Percentiles rank a stretch among this genome's conserved stretches.
Evolutionary conservation across 2,329 filamentous ascomycete genomes (phyloP).

Genomic region (Clonostachys byssicola): DNA sequence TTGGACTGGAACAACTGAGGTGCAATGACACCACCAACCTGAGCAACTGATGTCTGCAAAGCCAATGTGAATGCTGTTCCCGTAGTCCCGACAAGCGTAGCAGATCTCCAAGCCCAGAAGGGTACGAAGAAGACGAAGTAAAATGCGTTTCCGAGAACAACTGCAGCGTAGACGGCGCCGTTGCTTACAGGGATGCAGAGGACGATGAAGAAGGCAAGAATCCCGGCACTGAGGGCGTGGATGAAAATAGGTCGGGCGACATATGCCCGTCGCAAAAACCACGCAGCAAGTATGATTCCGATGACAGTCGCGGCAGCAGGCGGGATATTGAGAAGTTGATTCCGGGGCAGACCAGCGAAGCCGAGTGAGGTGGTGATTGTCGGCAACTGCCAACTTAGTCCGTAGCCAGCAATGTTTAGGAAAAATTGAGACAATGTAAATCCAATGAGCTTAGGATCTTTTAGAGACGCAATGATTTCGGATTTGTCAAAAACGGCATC

Average conservation of each 20-base stretch:
- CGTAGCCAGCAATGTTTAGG: conserved; percentile 34
- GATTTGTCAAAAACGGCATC: conserved; percentile 25
- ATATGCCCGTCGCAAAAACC: conserved; percentile 15
- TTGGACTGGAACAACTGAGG: conserved; percentile 36
- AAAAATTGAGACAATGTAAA: conserved; percentile 18
- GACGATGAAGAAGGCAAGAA: conserved; percentile 36
- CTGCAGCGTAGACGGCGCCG: conserved; percentile 35
- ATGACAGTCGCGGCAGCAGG: conserved; percentile 33
- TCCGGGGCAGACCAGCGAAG: conserved; percentile 32
- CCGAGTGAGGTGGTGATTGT: conserved; percentile 34
- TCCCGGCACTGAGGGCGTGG: conserved; percentile 26
- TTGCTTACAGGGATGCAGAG: conserved; percentile 28
- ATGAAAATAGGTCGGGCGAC: conserved; percentile 4
- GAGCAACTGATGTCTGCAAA: conserved; percentile 33
- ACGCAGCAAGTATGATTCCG: conserved; percentile 29
- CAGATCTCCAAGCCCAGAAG: conserved; percentile 39
- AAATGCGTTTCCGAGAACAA: conserved; percentile 35
- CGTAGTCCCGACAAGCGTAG: conserved; percentile 32
- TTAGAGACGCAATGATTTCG: conserved; percentile 26
- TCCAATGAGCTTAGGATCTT: conserved; percentile 10
- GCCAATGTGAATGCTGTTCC: conserved; percentile 38
- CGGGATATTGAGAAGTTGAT: conserved; percentile 39
- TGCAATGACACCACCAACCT: conserved; percentile 38
- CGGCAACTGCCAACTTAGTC: conserved; percentile 32
- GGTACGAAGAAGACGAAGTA: conserved; percentile 37